Conservation (phyloP, 768 basidiomycete species). For the Galerina marginata region DNA sequence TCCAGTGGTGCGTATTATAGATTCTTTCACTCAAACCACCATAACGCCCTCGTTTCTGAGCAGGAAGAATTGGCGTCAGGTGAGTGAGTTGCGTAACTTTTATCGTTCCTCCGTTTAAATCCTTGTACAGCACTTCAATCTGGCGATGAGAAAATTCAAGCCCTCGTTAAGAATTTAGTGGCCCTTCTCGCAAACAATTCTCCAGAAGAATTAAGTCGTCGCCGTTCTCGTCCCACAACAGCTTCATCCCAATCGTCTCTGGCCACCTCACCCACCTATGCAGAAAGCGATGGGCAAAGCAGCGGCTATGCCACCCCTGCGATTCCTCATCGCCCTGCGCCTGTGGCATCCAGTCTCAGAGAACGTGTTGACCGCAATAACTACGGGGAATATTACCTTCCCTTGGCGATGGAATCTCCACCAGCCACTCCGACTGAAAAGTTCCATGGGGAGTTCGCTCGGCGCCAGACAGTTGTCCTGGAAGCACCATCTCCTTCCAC, state of each 20-base stretch:
- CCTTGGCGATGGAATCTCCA: not conserved
- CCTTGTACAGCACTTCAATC: not conserved
- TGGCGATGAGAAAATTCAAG: conserved; percentile 15
- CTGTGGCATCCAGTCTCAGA: not conserved
- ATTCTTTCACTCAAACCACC: not conserved
- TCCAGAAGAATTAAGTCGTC: not conserved
- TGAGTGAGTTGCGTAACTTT: not conserved
- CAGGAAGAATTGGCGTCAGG: not conserved
- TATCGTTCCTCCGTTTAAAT: not conserved
- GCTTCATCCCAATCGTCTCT: conserved; percentile 7
- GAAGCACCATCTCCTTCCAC: not conserved
- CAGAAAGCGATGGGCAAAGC: not conserved
- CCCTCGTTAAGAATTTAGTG: conserved; percentile 8
- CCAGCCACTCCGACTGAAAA: not conserved
- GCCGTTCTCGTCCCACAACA: not conserved
- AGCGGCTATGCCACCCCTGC: not conserved
- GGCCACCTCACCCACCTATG: conserved; percentile 1
- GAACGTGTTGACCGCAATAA: conserved; percentile 4
- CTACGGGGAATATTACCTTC: conserved; percentile 2
- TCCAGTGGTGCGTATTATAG: not conserved
- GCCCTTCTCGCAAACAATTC: conserved; percentile 1
- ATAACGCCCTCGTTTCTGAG: not conserved
- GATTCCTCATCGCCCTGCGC: conserved; percentile 10
- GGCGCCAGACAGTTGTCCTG: not conserved
- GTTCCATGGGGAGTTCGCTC: not conserved